Percentiles rank a stretch among this genome's conserved stretches.
Evolutionary conservation across 352 stramenopile species (phyloP).

Genomic region (Aphanomyces stellatus): DNA sequence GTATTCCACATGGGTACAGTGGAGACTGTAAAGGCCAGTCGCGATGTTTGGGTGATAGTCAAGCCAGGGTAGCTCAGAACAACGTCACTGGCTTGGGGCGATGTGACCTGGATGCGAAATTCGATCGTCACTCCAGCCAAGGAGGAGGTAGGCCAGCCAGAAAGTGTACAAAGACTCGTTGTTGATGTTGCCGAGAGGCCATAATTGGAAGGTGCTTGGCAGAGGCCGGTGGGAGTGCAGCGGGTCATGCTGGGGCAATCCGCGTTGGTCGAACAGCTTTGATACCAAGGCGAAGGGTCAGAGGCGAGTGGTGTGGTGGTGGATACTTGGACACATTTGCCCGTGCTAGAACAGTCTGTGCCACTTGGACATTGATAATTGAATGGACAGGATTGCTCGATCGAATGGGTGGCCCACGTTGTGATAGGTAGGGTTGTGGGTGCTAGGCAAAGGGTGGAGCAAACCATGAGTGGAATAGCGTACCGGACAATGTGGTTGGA

Average conservation of each 20-base stretch:
- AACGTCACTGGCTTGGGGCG: background rate
- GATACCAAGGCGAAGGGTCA: background rate
- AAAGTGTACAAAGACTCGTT: background rate
- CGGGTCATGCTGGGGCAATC: background rate
- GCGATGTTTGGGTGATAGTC: background rate
- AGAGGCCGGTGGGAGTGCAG: background rate
- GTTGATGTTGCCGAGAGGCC: background rate
- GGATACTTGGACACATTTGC: slow-evolving; percentile 7
- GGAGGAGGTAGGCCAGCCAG: background rate
- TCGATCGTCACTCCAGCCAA: slow-evolving; percentile 1
- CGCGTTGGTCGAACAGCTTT: background rate
- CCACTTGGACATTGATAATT: background rate
- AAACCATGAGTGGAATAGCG: background rate
- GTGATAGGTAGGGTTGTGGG: background rate
- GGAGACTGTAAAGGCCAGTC: background rate
- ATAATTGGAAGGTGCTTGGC: background rate
- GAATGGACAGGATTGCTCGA: background rate
- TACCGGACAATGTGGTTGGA: background rate
- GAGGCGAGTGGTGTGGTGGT: background rate
- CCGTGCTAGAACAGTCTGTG: background rate
- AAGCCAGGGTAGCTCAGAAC: slow-evolving; percentile 5
- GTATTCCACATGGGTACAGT: background rate
- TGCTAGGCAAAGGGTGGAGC: background rate
- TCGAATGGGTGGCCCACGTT: background rate
- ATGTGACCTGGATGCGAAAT: background rate